Percentiles rank a stretch among this genome's conserved stretches.
These are phyloP conservation scores for Ricinus communis DNA, from an alignment of 345 rosid species.

Conservation along the genomic window DNA sequence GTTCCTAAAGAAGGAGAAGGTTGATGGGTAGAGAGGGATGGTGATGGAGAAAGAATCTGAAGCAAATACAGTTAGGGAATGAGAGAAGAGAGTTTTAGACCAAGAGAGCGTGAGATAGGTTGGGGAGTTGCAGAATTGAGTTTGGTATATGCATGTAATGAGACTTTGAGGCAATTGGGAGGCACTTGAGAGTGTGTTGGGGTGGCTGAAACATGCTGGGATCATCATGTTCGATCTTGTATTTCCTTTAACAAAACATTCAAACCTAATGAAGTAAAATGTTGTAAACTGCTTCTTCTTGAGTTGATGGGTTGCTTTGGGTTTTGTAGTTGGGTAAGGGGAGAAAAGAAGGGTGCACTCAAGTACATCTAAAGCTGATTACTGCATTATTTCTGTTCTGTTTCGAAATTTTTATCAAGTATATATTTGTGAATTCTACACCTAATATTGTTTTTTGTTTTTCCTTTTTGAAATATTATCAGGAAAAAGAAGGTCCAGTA, in stretches of 20 bases:
- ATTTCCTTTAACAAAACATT: slow-evolving; percentile 6
- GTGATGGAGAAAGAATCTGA: slow-evolving; percentile 50
- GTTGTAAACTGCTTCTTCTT: background rate
- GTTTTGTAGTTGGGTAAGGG: background rate
- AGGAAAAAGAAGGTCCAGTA: too few species aligned
- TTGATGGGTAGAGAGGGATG: slow-evolving; percentile 40
- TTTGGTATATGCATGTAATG: slow-evolving; percentile 46
- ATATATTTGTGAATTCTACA: too few species aligned
- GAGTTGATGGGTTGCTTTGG: background rate
- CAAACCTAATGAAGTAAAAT: background rate
- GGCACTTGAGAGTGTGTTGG: slow-evolving; percentile 32
- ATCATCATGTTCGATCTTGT: slow-evolving; percentile 37
- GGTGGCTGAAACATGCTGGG: slow-evolving; percentile 50
- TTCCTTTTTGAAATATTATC: too few species aligned
- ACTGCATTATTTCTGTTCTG: too few species aligned
- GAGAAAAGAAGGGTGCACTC: background rate
- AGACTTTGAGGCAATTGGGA: slow-evolving; percentile 47
- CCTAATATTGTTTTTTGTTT: too few species aligned
- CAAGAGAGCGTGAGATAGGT: slow-evolving; percentile 47
- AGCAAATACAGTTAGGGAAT: slow-evolving; percentile 47
- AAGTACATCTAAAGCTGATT: too few species aligned
- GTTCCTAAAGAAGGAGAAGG: slow-evolving; percentile 50
- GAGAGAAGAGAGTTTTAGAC: slow-evolving; percentile 49
- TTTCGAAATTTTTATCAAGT: too few species aligned
- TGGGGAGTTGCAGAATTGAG: slow-evolving; percentile 43